Evolutionary conservation across 1,139 yeast genomes (phyloP).

Genomic region (Debaryomycetaceae sp.): DNA sequence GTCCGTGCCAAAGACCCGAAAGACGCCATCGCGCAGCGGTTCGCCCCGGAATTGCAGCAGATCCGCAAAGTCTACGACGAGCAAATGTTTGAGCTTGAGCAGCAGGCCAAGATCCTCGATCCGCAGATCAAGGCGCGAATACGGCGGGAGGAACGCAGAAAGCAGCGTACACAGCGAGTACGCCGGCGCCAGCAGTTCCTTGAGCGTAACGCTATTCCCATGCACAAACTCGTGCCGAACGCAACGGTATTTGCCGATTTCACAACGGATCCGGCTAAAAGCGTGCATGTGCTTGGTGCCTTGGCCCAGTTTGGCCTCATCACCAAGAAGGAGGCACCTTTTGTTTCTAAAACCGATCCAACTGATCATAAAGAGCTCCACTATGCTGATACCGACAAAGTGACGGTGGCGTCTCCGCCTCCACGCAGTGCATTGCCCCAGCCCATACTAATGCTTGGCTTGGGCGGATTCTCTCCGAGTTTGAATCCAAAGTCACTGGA

Average conservation of each 20-base stretch:
- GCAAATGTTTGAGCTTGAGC: constrained; percentile 16
- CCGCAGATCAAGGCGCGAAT: constrained; percentile 2
- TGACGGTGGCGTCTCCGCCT: background rate
- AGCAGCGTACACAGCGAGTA: background rate
- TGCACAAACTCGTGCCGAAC: background rate
- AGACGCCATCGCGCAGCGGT: background rate
- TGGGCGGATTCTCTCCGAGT: background rate
- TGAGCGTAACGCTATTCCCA: background rate
- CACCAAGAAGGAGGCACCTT: background rate
- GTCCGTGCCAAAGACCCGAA: background rate
- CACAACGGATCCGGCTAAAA: background rate
- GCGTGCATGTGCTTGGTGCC: background rate
- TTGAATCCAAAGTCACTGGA: background rate
- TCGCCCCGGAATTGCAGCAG: constrained; percentile 1
- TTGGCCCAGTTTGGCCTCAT: background rate
- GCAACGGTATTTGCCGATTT: background rate
- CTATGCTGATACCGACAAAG: background rate
- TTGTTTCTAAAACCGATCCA: too few species aligned
- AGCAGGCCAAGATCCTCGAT: constrained; percentile 6
- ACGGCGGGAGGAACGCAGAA: background rate
- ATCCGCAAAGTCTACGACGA: constrained; percentile 21
- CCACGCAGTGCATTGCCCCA: background rate
- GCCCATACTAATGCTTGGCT: background rate
- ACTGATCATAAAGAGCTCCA: too few species aligned
- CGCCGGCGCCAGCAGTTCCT: background rate